Base-by-base conservation (phyloP, 179 eudicot species). In the Corrigiola litoralis region DNA sequence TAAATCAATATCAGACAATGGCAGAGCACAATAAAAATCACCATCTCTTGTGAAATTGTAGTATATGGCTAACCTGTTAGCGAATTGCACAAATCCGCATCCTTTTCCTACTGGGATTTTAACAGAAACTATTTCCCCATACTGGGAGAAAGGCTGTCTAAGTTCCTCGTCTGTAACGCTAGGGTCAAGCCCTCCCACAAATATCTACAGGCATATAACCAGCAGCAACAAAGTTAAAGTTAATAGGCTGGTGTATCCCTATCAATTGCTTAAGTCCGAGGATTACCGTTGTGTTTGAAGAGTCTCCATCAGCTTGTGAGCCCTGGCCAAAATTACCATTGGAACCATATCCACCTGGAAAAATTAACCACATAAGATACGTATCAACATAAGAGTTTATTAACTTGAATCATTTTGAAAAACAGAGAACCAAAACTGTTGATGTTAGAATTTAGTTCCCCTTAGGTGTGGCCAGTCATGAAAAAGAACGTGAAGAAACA, bases 151-250 rank as follows among this genome's bases (percentile, higher is more conserved):
- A 27, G 95, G 86, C 59, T 90, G 95, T 71, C 78, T 87, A 20
- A 92, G 95, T 68, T 92, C 98, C 54, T 90, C 97, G 47, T 92
- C 97, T 4, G 89, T 84, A 34, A 84, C 92, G 64, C 74, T 80
- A 34, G 95, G 86, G 58, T 87, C 98, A 57, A 92, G 90, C 67
- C 97, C 98, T 72, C 98, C 98, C 66, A 92, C 97, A 79, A 92
- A 92, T 48, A 92, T 92, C 98, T 92, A 80, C 40, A 75, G 60
- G 37, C 24, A 48, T n/a, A 50, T 65, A 28, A 20, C 44, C 16
- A 44, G 59, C 46, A 31, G 5, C 12, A 16, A 10, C 0, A 58
- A 38, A 13, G 20, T 34, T 17, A 31, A 34, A 18, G 18, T 6
- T 44, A 11, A 17, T 32, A 38, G n/a, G 17, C 2, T n/a, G 20